Conservation (phyloP, 176 grass and related monocot genomes). For the Rhipidocladum racemiflorum region DNA sequence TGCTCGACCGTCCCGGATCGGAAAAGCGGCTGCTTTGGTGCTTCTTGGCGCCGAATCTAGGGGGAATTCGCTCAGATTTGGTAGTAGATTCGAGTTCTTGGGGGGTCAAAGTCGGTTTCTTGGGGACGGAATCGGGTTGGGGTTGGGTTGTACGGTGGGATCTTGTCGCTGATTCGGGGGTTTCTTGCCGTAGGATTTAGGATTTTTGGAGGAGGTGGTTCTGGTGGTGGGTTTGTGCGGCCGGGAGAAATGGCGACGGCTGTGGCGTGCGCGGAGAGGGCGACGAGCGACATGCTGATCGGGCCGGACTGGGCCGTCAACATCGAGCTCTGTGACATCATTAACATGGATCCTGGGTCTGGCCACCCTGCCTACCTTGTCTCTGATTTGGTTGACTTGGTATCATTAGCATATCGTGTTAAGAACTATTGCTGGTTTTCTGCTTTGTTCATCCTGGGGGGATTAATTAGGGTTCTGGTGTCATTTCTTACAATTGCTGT, state of each 20-base stretch:
- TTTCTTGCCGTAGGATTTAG: constrained; percentile 34
- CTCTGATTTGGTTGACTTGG: constrained; percentile 19
- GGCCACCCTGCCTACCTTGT: neutral
- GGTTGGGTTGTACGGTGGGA: neutral
- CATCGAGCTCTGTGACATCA: constrained; percentile 99
- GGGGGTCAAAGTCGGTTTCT: neutral
- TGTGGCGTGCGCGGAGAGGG: constrained; percentile 72
- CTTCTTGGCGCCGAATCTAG: constrained; percentile 23
- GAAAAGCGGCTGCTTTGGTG: neutral
- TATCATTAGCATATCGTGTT: neutral
- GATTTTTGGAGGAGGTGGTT: constrained; percentile 5
- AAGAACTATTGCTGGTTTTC: neutral
- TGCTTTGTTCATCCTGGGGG: neutral
- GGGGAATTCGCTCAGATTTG: constrained; percentile 35
- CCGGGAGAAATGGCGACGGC: constrained; percentile 47
- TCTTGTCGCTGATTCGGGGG: constrained; percentile 18
- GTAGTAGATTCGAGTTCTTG: neutral
- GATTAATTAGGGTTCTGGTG: neutral
- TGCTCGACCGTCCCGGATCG: neutral
- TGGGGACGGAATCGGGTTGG: neutral
- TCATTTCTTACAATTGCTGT: neutral
- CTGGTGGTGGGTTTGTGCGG: neutral
- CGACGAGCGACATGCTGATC: constrained; percentile 87
- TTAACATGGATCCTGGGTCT: constrained; percentile 91
- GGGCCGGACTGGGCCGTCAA: constrained; percentile 96